Base-by-base conservation (phyloP, 176 grass and related monocot genomes). In the Saccharum officinarum region DNA sequence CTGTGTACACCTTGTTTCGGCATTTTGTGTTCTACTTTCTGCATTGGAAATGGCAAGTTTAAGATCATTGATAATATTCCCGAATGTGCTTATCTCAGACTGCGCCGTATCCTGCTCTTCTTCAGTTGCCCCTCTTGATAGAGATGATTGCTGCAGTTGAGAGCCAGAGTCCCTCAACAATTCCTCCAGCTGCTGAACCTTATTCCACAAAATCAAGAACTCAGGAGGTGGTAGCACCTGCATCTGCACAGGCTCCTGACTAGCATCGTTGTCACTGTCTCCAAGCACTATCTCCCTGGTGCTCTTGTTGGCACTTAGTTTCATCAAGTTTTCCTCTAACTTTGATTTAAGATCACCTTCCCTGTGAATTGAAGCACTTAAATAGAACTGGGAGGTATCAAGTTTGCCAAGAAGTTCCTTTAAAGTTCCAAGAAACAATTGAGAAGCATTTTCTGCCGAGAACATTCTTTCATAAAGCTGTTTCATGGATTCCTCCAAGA, bases 401-500 rank as follows among this genome's bases (percentile, higher is more conserved):
- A 93, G 46, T 81, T 55, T 90, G 46, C 45, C 79, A 34, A 72
- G 2, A 25, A 98, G 87, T 74, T 95, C 91, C 75, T 92, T 92
- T 57, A 87, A 95, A 46, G 70, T 76, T 73, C 76, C 87, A 68
- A 93, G 80, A 41, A 93, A 64, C 23, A 93, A 73, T 50, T 83
- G 85, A 22, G 85, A 91, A 78, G 79, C 83, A 88, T 87, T 93
- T 83, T 95, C 92, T 77, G 91, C 87, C 31, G 88, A 85, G 76
- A 98, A 82, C 50, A 54, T 77, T 86, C 85, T 91, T 68, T 91
- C 72, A 10, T 84, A 79, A 69, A 92, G 79, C 2, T 57, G 73
- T 84, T 90, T 91, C 20, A 88, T 73, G 2, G 76, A 93, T 69
- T 97, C 80, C 74, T 97, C 91, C 71, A 90, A 67, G 55, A 81